These are phyloP conservation scores for Omphalotus guepiniiformis DNA, from an alignment of 768 basidiomycete genomes.

Conservation along the genomic window DNA sequence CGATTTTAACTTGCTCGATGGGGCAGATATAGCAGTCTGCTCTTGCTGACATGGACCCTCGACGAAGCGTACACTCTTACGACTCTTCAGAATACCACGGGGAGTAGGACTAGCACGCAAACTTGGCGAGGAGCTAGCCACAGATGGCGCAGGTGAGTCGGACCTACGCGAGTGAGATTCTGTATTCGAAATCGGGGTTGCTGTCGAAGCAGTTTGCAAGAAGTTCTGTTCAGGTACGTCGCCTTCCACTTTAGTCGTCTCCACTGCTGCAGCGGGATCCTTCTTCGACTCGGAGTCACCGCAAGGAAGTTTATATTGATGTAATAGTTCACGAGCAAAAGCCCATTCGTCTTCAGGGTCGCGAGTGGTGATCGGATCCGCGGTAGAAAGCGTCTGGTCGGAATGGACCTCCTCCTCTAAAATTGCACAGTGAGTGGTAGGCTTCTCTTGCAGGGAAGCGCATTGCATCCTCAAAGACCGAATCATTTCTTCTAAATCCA, in stretches of 20 bases:
- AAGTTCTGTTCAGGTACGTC: neutral
- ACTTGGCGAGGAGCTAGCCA: conserved; percentile 18
- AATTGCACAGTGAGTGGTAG: conserved; percentile 4
- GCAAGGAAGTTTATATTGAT: neutral
- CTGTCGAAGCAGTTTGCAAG: no score
- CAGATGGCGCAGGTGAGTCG: conserved; percentile 14
- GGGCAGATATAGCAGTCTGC: no score
- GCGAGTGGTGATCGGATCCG: conserved; percentile 9
- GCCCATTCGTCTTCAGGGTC: conserved; percentile 32
- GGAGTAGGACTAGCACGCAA: conserved; percentile 18
- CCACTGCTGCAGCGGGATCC: no score
- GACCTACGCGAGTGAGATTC: no score
- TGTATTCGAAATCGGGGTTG: neutral
- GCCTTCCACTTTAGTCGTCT: neutral
- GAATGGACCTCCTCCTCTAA: conserved; percentile 3
- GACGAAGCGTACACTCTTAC: conserved; percentile 43
- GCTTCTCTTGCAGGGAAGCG: conserved; percentile 17
- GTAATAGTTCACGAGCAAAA: conserved; percentile 27
- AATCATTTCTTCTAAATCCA: conserved; percentile 42
- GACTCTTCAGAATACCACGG: conserved; percentile 33
- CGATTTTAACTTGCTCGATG: neutral
- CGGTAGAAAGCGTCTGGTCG: conserved; percentile 7
- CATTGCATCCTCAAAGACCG: conserved; percentile 39
- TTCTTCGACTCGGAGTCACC: no score
- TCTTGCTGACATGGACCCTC: conserved; percentile 1